A percentile compares a stretch with the other conserved stretches of the same genome.
Evolutionary conservation across 2,329 filamentous ascomycete genomes (phyloP).

Genomic region (Neocucurbitaria cava): DNA sequence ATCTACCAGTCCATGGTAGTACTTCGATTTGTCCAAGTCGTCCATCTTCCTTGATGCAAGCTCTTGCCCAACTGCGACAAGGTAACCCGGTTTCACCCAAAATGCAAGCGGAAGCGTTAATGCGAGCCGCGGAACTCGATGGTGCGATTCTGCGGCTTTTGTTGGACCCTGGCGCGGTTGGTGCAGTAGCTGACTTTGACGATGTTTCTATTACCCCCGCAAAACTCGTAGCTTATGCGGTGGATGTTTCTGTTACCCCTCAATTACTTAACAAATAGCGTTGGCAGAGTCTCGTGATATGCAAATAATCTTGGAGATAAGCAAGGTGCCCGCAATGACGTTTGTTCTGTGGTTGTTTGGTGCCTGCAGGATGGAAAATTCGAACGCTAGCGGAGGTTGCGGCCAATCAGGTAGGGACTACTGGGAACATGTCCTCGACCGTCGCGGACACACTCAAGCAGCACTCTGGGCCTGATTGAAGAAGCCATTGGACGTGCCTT

Average conservation of each 20-base stretch:
- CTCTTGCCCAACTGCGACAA: conserved; percentile 22
- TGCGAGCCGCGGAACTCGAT: conserved; percentile 24
- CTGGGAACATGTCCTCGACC: not conserved
- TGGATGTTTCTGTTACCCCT: conserved; percentile 38
- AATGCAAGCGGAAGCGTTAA: conserved; percentile 13
- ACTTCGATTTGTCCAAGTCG: conserved; percentile 20
- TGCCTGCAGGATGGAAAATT: conserved; percentile 22
- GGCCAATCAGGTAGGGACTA: conserved; percentile 14
- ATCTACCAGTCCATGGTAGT: conserved; percentile 45
- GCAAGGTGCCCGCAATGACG: conserved; percentile 24
- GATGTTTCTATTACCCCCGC: conserved; percentile 31
- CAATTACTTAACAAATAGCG: conserved; percentile 34
- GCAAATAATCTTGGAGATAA: conserved; percentile 17
- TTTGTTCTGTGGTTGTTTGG: conserved; percentile 14
- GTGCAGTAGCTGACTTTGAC: conserved; percentile 15
- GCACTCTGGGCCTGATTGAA: not conserved
- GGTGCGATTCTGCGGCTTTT: conserved; percentile 29
- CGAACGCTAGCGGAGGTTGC: conserved; percentile 18
- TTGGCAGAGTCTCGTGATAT: conserved; percentile 29
- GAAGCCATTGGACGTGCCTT: no score
- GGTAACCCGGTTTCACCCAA: conserved; percentile 21
- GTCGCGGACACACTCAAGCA: not conserved
- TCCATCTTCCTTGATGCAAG: conserved; percentile 17
- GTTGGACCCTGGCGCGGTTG: conserved; percentile 14
- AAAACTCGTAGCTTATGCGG: conserved; percentile 24